phyloP scores from a whole-genome alignment of 257 asterid species.

The Nicotiana paniculata region DNA sequence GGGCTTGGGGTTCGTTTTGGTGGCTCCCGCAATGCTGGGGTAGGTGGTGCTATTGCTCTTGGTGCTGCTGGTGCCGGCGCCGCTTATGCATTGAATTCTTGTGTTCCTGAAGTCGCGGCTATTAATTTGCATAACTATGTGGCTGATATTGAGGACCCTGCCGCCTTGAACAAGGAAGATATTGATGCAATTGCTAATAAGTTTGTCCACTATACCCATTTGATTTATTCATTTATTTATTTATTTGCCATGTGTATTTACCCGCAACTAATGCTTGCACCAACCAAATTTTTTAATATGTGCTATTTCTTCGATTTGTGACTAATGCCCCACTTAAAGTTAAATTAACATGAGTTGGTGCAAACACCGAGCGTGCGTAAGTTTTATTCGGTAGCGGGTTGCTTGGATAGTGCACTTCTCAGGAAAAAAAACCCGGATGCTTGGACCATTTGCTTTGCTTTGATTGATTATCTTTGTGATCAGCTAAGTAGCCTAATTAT shows the following conservation, averaged over 20 bases:
- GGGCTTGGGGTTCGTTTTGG: slow-evolving; percentile 75
- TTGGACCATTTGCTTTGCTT: neutral
- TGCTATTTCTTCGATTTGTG: neutral
- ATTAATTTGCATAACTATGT: slow-evolving; percentile 77
- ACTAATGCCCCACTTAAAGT: neutral
- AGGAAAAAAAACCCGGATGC: neutral
- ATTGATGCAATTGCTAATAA: slow-evolving; percentile 68
- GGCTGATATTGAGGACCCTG: slow-evolving; percentile 66
- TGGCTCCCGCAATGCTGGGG: slow-evolving; percentile 57
- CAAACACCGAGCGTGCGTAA: neutral
- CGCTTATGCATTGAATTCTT: slow-evolving; percentile 75
- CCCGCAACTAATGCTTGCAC: neutral
- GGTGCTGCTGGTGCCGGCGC: slow-evolving; percentile 92
- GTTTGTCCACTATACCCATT: slow-evolving; percentile 25
- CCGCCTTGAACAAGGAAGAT: slow-evolving; percentile 70
- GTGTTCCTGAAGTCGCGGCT: slow-evolving; percentile 89
- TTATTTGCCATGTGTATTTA: neutral
- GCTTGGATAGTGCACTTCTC: neutral
- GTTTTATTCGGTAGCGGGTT: neutral
- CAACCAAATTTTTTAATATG: neutral
- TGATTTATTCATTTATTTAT: neutral
- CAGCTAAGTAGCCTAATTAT: too few species aligned
- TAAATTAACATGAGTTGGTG: neutral
- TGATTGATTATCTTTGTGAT: neutral
- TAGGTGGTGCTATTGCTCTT: slow-evolving; percentile 77